Base-by-base conservation (phyloP, 2,329 filamentous ascomycete genomes). In the Furcasterigmium sp. region DNA sequence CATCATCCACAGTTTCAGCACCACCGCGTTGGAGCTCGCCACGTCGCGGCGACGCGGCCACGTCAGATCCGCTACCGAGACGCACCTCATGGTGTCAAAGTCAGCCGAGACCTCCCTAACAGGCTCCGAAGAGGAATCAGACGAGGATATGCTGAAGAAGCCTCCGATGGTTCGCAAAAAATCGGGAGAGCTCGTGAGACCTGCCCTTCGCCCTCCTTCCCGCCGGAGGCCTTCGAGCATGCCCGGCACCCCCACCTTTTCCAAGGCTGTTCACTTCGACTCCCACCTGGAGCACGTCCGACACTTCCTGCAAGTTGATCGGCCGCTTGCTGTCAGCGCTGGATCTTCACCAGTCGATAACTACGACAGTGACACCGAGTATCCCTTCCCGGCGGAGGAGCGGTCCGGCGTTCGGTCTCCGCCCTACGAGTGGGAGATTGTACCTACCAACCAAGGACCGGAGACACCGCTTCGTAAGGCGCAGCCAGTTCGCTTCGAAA, bases 221-320 rank as follows among this genome's bases (percentile, higher is more conserved):
- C 78, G 80, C 51, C 78, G 88, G 51, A 80, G 93, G 45, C 91
- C 91, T 1, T 95, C 88, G 4, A 97, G 91, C 69, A 95, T 97
- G 88, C 93, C 93, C 8, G 93, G 93, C 43, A 98, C 93, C 0
- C 93, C 93, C 0, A 93, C 91, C 8, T 97, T 91, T 60, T 86
- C 85, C 53, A 98, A 98, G 65, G 90, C 87, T 11, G 93, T 98
- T n/a, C 93, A 98, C 65, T 98, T 98, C 60, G 93, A 97, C 65
- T 88, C 91, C 20, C 88, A 95, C 58, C 80, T 97, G 30, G 93
- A 97, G 67, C 91, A 97, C 55, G 91, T 97, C 30, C 82, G 93
- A 25, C 93, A 97, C 61, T 98, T 98, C 63, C 72, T 96, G 18
- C 89, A 96, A 60, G 84, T 96, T 7, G 93, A 98, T 59, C 82